Base-by-base conservation (phyloP, 768 basidiomycete genomes). In the Favolaschia claudopus region DNA sequence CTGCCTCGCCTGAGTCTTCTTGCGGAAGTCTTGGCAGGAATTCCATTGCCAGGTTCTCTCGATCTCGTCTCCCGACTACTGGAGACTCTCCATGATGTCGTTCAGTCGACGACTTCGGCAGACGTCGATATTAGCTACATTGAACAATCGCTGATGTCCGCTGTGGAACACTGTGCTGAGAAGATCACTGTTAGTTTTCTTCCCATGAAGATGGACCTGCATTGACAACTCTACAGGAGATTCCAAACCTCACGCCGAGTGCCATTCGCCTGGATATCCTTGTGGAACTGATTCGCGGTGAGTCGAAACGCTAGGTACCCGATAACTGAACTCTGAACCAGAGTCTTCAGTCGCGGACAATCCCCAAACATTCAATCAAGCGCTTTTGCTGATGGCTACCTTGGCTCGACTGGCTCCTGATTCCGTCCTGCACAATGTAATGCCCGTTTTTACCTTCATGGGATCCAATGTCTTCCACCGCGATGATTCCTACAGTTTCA, bases 381-480 rank as follows among this genome's bases (percentile, higher is more conserved):
- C 95, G 0, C 78, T 99, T 3, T 80, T 98, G 24, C 80, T 99
- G 29, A 89, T 97, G 74, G 89, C 95, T 6, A 89, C 82, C 60
- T 74, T 99, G 53, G 92, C 94, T 3, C 84, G 88, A 17, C 79
- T 98, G 32, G 88, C 90, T 0, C 95, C 96, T 0, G 93, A 96
- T 54, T 92, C 94, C 12, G 93, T 96, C 28, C 80, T 99, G 13
- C 93, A 92, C 69, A 95, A 96, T 65, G 84, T 98, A 47, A 97
- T 99, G 93, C 96, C 97, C 4, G 89, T 99, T 40, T 99, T 99
- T 79, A 98, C 96, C 0, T 99, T 98, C 77, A 98, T 99, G 94
- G 96, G 97, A 19, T 93, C 96, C n/a, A 96, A 94, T 61, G 89
- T 98, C 17, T 93, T 98, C 79, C 96, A 97, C 69, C 85, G 95